phyloP scores from a whole-genome alignment of 352 stramenopile species.

The Phytophthora litchii region DNA sequence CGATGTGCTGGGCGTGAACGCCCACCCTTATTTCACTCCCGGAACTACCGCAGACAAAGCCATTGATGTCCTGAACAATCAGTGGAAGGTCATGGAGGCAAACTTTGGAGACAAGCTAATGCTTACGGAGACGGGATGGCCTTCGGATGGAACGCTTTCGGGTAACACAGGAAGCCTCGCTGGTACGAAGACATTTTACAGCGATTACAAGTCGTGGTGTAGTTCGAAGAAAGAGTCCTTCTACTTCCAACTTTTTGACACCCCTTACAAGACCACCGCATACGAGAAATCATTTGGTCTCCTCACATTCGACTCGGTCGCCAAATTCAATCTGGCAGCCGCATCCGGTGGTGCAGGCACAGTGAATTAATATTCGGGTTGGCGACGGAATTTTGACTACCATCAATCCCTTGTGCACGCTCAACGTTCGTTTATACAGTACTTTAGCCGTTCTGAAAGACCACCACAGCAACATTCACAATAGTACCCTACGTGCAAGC shows the following conservation, averaged over 20 bases:
- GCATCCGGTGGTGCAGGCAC: slow-evolving; percentile 5
- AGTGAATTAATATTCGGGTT: slow-evolving; percentile 4
- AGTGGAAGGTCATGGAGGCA: slow-evolving; percentile 39
- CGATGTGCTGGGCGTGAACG: slow-evolving; percentile 62
- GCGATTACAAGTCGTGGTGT: slow-evolving; percentile 60
- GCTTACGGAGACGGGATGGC: slow-evolving; percentile 60
- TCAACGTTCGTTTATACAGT: slow-evolving; percentile 31
- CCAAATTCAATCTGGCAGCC: slow-evolving; percentile 30
- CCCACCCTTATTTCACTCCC: slow-evolving; percentile 55
- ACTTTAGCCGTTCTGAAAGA: slow-evolving; percentile 25
- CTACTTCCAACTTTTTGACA: slow-evolving; percentile 82
- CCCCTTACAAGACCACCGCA: slow-evolving; percentile 40
- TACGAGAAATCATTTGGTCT: slow-evolving; percentile 64
- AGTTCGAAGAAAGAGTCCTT: slow-evolving; percentile 42
- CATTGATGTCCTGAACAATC: slow-evolving; percentile 44
- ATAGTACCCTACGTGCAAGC: slow-evolving; percentile 15
- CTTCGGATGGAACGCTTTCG: slow-evolving; percentile 32
- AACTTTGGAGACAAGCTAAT: slow-evolving; percentile 52
- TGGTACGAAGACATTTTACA: slow-evolving; percentile 43
- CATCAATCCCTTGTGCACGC: slow-evolving; percentile 4
- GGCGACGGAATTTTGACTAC: neutral
- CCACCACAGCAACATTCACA: slow-evolving; percentile 18
- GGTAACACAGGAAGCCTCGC: slow-evolving; percentile 35
- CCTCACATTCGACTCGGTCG: slow-evolving; percentile 27
- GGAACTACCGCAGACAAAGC: slow-evolving; percentile 29